Percentiles rank a stretch among this genome's conserved stretches.
Evolutionary conservation across 768 basidiomycete genomes (phyloP).

Genomic region (Mrakia blollopis): DNA sequence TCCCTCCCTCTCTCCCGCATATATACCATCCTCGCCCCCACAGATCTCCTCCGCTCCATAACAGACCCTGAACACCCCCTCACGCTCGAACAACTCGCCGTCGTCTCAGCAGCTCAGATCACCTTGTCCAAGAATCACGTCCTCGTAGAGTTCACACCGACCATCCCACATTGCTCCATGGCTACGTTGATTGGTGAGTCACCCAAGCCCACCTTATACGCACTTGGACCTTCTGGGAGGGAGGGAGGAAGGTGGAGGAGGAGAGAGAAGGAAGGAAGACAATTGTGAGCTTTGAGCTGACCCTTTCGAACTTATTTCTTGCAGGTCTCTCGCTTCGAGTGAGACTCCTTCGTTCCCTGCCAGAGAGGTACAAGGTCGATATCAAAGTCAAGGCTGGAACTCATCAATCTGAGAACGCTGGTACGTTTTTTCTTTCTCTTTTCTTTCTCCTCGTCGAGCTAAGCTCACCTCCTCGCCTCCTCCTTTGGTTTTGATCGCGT

Average conservation of each 20-base stretch:
- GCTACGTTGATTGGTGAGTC: slow-evolving; percentile 84
- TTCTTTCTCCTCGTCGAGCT: background rate
- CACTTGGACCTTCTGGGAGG: background rate
- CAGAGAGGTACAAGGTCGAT: slow-evolving; percentile 89
- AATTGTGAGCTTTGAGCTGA: background rate
- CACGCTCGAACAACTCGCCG: slow-evolving; percentile 87
- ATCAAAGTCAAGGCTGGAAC: slow-evolving; percentile 88
- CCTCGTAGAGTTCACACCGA: slow-evolving; percentile 89
- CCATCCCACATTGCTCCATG: slow-evolving; percentile 96
- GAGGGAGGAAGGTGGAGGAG: background rate
- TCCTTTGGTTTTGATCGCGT: background rate
- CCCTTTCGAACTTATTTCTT: background rate
- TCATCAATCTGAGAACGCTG: slow-evolving; percentile 87
- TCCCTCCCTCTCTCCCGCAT: background rate
- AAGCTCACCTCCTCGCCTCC: background rate
- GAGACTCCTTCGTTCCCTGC: slow-evolving; percentile 78
- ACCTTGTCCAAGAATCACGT: slow-evolving; percentile 60
- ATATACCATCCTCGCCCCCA: background rate
- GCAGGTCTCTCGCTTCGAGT: slow-evolving; percentile 93
- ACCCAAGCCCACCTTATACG: too few species aligned
- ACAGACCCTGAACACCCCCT: slow-evolving; percentile 66
- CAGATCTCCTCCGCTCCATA: slow-evolving; percentile 31
- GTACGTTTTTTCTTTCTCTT: slow-evolving; percentile 45
- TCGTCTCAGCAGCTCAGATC: slow-evolving; percentile 87
- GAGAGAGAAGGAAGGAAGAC: background rate